Conservation (phyloP, 768 basidiomycete species). For the Dioszegia crocea region DNA sequence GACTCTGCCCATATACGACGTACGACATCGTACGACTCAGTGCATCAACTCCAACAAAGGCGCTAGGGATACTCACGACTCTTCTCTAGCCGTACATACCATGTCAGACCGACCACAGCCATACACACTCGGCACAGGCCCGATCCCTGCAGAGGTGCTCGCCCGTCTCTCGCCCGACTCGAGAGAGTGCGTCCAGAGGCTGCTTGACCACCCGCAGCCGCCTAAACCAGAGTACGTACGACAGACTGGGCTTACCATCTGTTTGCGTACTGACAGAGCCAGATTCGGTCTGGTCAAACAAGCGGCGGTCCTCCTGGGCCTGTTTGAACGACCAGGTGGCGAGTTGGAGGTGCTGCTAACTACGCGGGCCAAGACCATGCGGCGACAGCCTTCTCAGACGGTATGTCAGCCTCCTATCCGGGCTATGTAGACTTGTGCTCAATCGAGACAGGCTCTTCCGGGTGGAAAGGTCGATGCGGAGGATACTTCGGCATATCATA, state of each 20-base stretch:
- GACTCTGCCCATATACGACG: too few relatives aligned
- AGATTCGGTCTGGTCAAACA: constrained; percentile 53
- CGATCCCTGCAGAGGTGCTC: constrained; percentile 13
- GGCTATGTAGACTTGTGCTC: background rate
- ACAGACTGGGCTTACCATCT: background rate
- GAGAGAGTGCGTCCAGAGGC: constrained; percentile 23
- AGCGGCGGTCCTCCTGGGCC: constrained; percentile 72
- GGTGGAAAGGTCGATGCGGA: constrained; percentile 71
- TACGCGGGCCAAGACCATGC: constrained; percentile 63
- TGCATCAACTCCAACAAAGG: too few relatives aligned
- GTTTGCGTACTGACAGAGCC: background rate
- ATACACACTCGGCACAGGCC: background rate
- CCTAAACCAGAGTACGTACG: constrained; percentile 31
- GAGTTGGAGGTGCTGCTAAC: constrained; percentile 71
- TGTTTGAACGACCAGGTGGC: constrained; percentile 64
- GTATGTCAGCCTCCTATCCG: constrained; percentile 16
- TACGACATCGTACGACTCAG: too few relatives aligned
- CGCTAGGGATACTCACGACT: too few relatives aligned
- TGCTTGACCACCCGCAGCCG: constrained; percentile 19
- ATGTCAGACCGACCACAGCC: background rate
- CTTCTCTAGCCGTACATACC: too few relatives aligned
- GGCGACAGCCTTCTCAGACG: constrained; percentile 40
- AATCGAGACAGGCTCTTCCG: constrained; percentile 59
- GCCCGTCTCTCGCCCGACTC: constrained; percentile 29
- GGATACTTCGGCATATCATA: constrained; percentile 62